phyloP scores from a whole-genome alignment of 352 stramenopile species.

The Phytophthora palmivora region DNA sequence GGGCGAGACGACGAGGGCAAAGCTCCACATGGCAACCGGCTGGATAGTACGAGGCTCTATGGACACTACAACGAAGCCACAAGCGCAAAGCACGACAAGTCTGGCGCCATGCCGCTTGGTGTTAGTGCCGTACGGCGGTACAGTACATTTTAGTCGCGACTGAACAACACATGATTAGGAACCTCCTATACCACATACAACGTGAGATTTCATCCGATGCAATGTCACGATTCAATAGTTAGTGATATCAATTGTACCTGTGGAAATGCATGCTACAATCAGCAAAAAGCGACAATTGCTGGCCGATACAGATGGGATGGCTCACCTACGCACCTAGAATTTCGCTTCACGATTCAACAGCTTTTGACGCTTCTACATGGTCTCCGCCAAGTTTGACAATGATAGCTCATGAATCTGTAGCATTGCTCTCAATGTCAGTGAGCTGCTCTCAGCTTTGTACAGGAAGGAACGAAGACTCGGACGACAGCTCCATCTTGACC shows the following conservation, averaged over 20 bases:
- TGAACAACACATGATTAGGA: constrained; percentile 19
- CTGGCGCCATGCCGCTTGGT: constrained; percentile 25
- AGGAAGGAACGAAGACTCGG: constrained; percentile 45
- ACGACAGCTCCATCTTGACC: constrained; percentile 49
- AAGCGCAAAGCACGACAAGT: constrained; percentile 37
- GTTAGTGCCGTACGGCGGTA: constrained; percentile 22
- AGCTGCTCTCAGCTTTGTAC: neutral
- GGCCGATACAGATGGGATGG: constrained; percentile 22
- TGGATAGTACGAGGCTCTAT: constrained; percentile 35
- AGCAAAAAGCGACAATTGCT: constrained; percentile 20
- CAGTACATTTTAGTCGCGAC: constrained; percentile 3
- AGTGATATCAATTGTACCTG: constrained; percentile 5
- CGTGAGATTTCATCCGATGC: too few relatives aligned
- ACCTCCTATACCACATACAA: constrained; percentile 5
- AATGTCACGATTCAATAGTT: too few relatives aligned
- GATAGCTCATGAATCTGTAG: constrained; percentile 27
- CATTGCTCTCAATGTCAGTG: neutral
- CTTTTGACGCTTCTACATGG: constrained; percentile 33
- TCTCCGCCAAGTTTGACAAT: constrained; percentile 14
- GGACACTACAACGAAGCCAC: constrained; percentile 31
- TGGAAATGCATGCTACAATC: constrained; percentile 16
- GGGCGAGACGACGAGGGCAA: constrained; percentile 33
- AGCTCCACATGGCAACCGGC: constrained; percentile 19
- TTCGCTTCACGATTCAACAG: constrained; percentile 34
- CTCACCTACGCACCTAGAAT: constrained; percentile 17